A percentile compares a stretch with the other conserved stretches of the same genome.
Evolutionary conservation across 2,329 filamentous ascomycete genomes (phyloP).

Genomic region (Trichoderma endophyticum): DNA sequence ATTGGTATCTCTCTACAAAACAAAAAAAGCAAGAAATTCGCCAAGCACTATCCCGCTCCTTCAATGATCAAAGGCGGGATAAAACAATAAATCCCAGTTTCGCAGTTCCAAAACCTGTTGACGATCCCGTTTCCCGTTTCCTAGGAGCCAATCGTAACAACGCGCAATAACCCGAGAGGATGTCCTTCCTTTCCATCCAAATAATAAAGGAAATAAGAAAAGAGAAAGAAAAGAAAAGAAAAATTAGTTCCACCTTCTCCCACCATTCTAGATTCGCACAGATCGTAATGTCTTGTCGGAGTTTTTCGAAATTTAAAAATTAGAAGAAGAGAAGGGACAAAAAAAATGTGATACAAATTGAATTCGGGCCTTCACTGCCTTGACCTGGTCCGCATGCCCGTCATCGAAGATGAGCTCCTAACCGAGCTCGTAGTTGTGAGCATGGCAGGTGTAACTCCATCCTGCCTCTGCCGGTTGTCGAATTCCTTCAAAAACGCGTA

Average conservation of each 20-base stretch:
- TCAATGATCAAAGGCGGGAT: not conserved
- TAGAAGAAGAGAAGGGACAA: not conserved
- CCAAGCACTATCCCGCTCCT: not conserved
- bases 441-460: constrained; percentile 12
- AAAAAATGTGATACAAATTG: not conserved
- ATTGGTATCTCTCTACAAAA: not conserved
- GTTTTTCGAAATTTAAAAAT: not conserved
- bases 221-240: not conserved
- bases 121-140: not conserved
- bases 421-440: constrained; percentile 11
- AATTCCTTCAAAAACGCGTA: constrained; percentile 22
- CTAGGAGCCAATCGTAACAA: not conserved
- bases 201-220: not conserved
- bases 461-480: constrained; percentile 17
- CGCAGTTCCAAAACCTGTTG: not conserved
- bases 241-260: not conserved
- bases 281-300: not conserved
- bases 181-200: not conserved
- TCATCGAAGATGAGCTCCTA: constrained; percentile 1
- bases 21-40: constrained; percentile 1
- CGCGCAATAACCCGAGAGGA: not conserved
- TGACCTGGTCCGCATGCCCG: constrained; percentile 7
- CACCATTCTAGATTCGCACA: not conserved
- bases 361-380: not conserved
- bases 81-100: not conserved